Base-by-base conservation (phyloP, 1,139 yeast species). In the Candida sp. region DNA sequence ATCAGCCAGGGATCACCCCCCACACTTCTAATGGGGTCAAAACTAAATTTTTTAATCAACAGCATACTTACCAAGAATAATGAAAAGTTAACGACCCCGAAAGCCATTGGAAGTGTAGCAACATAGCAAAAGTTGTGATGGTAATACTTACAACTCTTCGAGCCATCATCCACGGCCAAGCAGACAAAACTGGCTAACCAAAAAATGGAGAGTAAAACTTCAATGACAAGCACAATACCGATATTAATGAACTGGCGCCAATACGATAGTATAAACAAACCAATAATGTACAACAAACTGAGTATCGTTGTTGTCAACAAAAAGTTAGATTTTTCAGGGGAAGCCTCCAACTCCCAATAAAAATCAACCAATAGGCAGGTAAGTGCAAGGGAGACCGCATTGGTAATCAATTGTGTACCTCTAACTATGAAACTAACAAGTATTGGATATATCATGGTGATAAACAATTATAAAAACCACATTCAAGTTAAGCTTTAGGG, bases 131-230 rank as follows among this genome's bases (percentile, higher is more conserved):
- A n/a, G n/a, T n/a, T n/a, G n/a, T n/a, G n/a, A n/a, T n/a, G n/a
- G n/a, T n/a, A n/a, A n/a, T n/a, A n/a, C n/a, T n/a, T n/a, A n/a
- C n/a, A n/a, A n/a, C n/a, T n/a, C n/a, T n/a, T n/a, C n/a, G 51
- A n/a, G 5, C 68, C 70, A 41, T 52, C 58, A 29, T 41, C 51
- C 47, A 61, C 58, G 22, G 68, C 64, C 38, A 58, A 43, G 3
- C 54, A 41, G 5, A 60, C 68, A 52, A 62, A 58, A 3, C 54
- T 50, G 11, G 60, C 57, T 43, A 53, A 61, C 63, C 59, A 62
- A 40, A 50, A 53, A 15, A 51, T 55, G 53, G 54, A 56, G 30
- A 66, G 49, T 1, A 64, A 35, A 5, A 44, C 11, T 43, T 68
- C 73, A 5, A 50, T 46, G n/a, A 55, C 43, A 3, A 59, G 45